phyloP scores from a whole-genome alignment of 805 yeast genomes.

The Wickerhamiella alocasiicola region DNA sequence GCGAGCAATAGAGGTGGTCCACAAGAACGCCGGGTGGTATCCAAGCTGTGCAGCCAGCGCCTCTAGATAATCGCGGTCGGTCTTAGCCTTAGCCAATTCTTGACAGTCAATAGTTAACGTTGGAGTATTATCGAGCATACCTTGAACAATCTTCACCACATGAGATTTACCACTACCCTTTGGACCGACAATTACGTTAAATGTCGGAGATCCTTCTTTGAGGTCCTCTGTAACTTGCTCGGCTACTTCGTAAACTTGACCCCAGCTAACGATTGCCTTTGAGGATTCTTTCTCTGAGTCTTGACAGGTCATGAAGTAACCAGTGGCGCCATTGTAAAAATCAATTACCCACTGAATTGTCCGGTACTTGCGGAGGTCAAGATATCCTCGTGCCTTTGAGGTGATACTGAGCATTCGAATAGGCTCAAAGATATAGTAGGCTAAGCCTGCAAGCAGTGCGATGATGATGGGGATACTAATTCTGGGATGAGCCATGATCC shows the following conservation, averaged over 20 bases:
- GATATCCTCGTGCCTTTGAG: slow-evolving; percentile 39
- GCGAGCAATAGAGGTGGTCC: slow-evolving; percentile 71
- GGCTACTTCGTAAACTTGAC: slow-evolving; percentile 21
- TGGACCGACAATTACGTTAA: slow-evolving; percentile 84
- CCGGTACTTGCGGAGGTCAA: slow-evolving; percentile 3
- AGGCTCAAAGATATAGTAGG: slow-evolving; percentile 86
- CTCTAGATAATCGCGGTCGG: slow-evolving; percentile 55
- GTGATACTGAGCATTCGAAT: slow-evolving; percentile 70
- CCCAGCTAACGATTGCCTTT: slow-evolving; percentile 4
- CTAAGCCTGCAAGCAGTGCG: slow-evolving; percentile 67
- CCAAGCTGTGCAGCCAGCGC: slow-evolving; percentile 69
- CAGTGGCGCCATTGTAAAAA: background rate
- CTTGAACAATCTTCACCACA: slow-evolving; percentile 47
- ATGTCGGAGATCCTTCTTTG: slow-evolving; percentile 79
- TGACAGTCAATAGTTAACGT: slow-evolving; percentile 72
- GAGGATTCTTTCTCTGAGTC: background rate
- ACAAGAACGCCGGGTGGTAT: slow-evolving; percentile 86
- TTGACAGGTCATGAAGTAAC: background rate
- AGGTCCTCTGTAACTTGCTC: slow-evolving; percentile 74
- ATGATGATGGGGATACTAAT: slow-evolving; percentile 69
- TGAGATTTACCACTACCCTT: slow-evolving; percentile 81
- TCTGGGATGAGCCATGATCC: slow-evolving; percentile 63
- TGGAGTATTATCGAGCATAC: slow-evolving; percentile 47
- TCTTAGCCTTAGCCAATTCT: slow-evolving; percentile 53
- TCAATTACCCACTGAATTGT: slow-evolving; percentile 3